These are phyloP conservation scores for Hylodesmum podocarpum DNA, from an alignment of 306 rosid genomes.

Conservation along the genomic window DNA sequence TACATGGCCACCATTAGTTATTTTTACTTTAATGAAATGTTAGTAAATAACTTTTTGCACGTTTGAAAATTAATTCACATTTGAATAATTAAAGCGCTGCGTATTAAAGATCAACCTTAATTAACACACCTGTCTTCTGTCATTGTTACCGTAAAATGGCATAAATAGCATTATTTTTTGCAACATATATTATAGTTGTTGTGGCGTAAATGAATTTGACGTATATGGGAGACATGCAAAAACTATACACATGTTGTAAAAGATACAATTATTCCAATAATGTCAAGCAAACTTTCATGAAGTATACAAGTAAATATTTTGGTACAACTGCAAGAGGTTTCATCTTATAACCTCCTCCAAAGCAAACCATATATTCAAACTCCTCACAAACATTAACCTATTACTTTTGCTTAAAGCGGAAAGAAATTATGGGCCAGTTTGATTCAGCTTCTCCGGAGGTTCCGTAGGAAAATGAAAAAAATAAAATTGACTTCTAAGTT, in stretches of 20 bases:
- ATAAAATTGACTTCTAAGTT: too few species aligned
- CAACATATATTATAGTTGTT: too few species aligned
- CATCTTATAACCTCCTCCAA: constrained; percentile 12
- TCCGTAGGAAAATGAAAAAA: too few species aligned
- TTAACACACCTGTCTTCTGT: not conserved
- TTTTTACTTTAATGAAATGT: too few species aligned
- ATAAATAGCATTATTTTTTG: not conserved
- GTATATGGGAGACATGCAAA: not conserved
- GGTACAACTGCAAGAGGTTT: constrained; percentile 20
- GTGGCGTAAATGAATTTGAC: too few species aligned
- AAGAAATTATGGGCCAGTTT: too few species aligned
- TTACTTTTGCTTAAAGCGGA: constrained; percentile 14
- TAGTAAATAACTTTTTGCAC: too few species aligned
- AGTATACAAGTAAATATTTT: not conserved
- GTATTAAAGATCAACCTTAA: not conserved
- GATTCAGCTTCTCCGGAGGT: too few species aligned
- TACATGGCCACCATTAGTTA: too few species aligned
- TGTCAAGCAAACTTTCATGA: not conserved
- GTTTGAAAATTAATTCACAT: not conserved
- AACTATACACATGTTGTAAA: not conserved
- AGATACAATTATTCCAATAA: constrained; percentile 26
- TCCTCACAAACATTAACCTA: constrained; percentile 12
- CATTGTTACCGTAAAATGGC: not conserved
- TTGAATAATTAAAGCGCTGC: not conserved
- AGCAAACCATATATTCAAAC: not conserved